These are phyloP conservation scores for Kurtzmaniella fragi DNA, from an alignment of 805 yeast species.

Conservation along the genomic window DNA sequence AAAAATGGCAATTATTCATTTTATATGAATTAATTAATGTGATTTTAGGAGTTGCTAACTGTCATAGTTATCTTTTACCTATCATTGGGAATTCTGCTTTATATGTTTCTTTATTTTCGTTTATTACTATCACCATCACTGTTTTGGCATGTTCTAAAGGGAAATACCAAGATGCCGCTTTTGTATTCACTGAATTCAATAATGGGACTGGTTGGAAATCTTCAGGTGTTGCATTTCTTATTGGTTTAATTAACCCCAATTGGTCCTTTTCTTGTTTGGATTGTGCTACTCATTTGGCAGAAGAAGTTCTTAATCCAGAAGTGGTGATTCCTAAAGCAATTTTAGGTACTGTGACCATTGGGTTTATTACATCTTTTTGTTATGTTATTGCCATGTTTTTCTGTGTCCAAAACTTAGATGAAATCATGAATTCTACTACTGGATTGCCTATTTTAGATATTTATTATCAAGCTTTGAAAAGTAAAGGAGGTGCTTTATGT, in stretches of 20 bases:
- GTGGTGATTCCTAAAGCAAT: conserved; percentile 36
- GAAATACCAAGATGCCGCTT: conserved; percentile 22
- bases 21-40: conserved; percentile 31
- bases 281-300: conserved; percentile 38
- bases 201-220: conserved; percentile 24
- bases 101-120: conserved; percentile 31
- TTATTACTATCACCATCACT: conserved; percentile 29
- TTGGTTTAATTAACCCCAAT: conserved; percentile 34
- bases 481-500: conserved; percentile 31
- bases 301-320: conserved; percentile 34
- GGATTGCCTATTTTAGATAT: conserved; percentile 39
- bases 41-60: conserved; percentile 27
- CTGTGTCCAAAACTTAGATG: conserved; percentile 27
- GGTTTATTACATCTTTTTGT: conserved; percentile 33
- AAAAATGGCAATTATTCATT: conserved; percentile 34
- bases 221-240: conserved; percentile 32
- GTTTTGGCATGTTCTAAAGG: conserved; percentile 35
- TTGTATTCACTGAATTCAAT: conserved; percentile 16
- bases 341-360: conserved; percentile 36
- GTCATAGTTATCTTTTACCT: conserved; percentile 33
- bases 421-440: conserved; percentile 21
- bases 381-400: conserved; percentile 39
- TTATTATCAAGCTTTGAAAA: conserved; percentile 32
- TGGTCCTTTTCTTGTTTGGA: conserved; percentile 39
- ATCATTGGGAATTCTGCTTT: conserved; percentile 29